Conservation (phyloP, 495 filamentous ascomycete species). For the Pyrenula massariospora region DNA sequence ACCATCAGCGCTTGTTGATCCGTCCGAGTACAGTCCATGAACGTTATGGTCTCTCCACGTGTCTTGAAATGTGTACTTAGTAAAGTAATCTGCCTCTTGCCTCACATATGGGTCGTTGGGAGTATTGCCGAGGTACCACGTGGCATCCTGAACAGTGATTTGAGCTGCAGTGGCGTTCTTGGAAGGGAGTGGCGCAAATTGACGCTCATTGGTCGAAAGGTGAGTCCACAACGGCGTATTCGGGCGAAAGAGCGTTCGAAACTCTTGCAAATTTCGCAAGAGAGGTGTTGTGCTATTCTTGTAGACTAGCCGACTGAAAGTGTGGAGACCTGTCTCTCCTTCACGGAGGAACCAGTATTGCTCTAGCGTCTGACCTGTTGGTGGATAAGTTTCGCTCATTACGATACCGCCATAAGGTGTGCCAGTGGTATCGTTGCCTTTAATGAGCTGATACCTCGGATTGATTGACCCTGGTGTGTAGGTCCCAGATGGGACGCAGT, state of each 20-base stretch:
- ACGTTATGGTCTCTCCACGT: slow-evolving; percentile 39
- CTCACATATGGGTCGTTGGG: slow-evolving; percentile 35
- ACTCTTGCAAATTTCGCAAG: slow-evolving; percentile 40
- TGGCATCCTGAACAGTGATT: slow-evolving; percentile 43
- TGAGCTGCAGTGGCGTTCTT: slow-evolving; percentile 26
- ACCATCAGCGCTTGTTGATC: slow-evolving; percentile 29
- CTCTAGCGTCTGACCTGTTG: slow-evolving; percentile 38
- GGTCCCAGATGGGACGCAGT: slow-evolving; percentile 40
- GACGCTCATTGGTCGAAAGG: slow-evolving; percentile 33
- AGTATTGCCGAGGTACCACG: slow-evolving; percentile 40
- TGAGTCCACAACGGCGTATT: slow-evolving; percentile 45
- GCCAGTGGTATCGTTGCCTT: slow-evolving; percentile 34
- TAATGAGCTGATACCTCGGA: slow-evolving; percentile 29
- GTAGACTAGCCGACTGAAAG: slow-evolving; percentile 41
- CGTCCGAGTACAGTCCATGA: slow-evolving; percentile 42
- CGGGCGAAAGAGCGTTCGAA: slow-evolving; percentile 42
- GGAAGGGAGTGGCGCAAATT: slow-evolving; percentile 39
- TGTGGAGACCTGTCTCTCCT: slow-evolving; percentile 42
- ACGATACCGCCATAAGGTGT: slow-evolving; percentile 37
- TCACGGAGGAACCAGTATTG: slow-evolving; percentile 48
- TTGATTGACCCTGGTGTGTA: slow-evolving; percentile 39
- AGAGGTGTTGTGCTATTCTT: slow-evolving; percentile 39
- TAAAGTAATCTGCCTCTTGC: slow-evolving; percentile 44
- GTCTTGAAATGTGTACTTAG: slow-evolving; percentile 44
- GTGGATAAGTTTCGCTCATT: slow-evolving; percentile 37